Base-by-base conservation (phyloP, 305 asterid species). In the Fraxinus paxiana region DNA sequence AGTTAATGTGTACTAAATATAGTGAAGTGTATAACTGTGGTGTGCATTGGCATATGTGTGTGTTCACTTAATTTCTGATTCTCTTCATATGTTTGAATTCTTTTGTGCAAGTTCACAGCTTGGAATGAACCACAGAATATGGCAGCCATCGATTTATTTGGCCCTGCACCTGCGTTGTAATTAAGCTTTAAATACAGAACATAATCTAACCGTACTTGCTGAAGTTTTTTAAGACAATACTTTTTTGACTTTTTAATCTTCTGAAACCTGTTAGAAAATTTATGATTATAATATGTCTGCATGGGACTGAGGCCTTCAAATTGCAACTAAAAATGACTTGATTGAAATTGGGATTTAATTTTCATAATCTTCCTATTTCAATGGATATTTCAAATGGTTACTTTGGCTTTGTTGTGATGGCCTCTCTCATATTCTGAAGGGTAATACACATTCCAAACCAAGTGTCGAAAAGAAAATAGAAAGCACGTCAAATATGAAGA, bases 391-490 rank as follows among this genome's bases (percentile, higher is more conserved):
- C 82, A 81, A 86, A 83, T 81, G 86, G 86, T 79, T 86, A 73
- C 76, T 85, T 82, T 75, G 83, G 84, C 88, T 84, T 77, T 89
- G 86, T 88, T 85, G 76, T 92, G 92, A 90, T 82, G 86, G 88
- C 80, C 86, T 90, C 89, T 89, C 85, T 87, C 88, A 15, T 88
- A 71, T 90, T 88, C 85, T 92, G 91, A 88, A 94, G 98, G 96
- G 87, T 89, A 84, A 91, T 81, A 87, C 83, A 80, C 92, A 88
- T 80, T 74, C 84, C 77, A 83, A 80, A 70, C 90, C 82, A 77
- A 87, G 85, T 81, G 73, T 61, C 26, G 90, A 75, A 84, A 75
- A 80, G 72, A 82, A 86, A 86, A 31, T 28, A 38, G 86, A 72
- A 76, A 61, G 59, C 75, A 56, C 72, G n/a, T 59, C 86, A 70